Evolutionary conservation across 495 filamentous ascomycete genomes (phyloP).

Genomic region (Podospora pseudocomata): DNA sequence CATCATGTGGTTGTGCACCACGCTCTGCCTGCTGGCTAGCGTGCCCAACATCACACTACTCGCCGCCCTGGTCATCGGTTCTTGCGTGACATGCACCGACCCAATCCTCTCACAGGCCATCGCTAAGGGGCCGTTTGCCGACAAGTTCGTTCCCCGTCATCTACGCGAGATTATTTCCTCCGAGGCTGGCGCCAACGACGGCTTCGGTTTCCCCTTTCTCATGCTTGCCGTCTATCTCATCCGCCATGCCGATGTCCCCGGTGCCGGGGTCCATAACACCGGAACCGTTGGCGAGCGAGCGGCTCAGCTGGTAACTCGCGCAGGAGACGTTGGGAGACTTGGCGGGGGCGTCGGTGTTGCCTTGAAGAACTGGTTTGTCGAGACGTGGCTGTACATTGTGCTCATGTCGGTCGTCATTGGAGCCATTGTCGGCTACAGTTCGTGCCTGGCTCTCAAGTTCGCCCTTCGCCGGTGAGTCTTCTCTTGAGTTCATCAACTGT

Average conservation of each 20-base stretch:
- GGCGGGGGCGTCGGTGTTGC: conserved; percentile 59
- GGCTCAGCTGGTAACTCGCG: conserved; percentile 39
- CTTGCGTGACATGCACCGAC: conserved; percentile 60
- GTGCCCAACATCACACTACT: conserved; percentile 53
- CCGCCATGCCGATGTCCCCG: conserved; percentile 47
- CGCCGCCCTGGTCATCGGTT: conserved; percentile 56
- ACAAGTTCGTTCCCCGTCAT: conserved; percentile 54
- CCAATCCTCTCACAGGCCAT: conserved; percentile 59
- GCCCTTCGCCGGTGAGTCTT: conserved; percentile 9
- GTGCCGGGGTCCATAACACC: neutral
- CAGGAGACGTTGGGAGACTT: conserved; percentile 43
- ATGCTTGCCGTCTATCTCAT: conserved; percentile 54
- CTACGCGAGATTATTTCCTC: conserved; percentile 62
- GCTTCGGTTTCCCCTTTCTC: conserved; percentile 58
- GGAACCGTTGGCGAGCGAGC: neutral
- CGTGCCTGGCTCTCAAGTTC: conserved; percentile 59
- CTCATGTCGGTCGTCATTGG: conserved; percentile 71
- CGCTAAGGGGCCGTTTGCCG: conserved; percentile 59
- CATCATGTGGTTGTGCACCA: conserved; percentile 79
- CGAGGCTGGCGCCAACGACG: conserved; percentile 59
- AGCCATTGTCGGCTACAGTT: conserved; percentile 58
- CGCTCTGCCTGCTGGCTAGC: conserved; percentile 66
- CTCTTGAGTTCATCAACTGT: too few relatives aligned
- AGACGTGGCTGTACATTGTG: conserved; percentile 78
- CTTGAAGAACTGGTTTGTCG: conserved; percentile 72